Percentiles rank a stretch among this genome's conserved stretches.
Conservation (phyloP, 2,329 filamentous ascomycete species). For the Nemania bipapillata region DNA sequence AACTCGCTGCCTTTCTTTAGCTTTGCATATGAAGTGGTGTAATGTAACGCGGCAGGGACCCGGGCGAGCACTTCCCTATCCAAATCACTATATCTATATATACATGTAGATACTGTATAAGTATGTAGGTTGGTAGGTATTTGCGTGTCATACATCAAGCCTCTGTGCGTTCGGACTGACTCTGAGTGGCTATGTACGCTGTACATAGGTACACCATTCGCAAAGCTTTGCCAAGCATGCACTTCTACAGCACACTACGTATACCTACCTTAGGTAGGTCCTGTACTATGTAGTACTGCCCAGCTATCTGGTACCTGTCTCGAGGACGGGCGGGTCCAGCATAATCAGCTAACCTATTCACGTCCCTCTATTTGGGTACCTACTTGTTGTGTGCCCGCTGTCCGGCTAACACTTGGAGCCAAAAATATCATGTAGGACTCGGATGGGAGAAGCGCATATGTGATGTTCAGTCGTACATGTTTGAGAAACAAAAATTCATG, state of each 20-base stretch:
- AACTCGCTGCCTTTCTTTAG: slow-evolving; percentile 26
- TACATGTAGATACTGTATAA: background rate
- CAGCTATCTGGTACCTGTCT: background rate
- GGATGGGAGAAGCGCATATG: slow-evolving; percentile 33
- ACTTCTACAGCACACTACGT: background rate
- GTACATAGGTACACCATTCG: slow-evolving; percentile 15
- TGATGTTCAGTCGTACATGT: slow-evolving; percentile 33
- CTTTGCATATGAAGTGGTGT: slow-evolving; percentile 23
- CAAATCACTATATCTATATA: too few species aligned
- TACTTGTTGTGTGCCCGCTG: slow-evolving; percentile 3
- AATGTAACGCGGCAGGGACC: slow-evolving; percentile 22
- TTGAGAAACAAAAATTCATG: slow-evolving; percentile 24
- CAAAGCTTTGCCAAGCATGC: slow-evolving; percentile 8
- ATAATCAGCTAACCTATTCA: background rate
- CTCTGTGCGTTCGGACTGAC: slow-evolving; percentile 16
- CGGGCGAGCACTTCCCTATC: slow-evolving; percentile 9
- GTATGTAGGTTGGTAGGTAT: too few species aligned
- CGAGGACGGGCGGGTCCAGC: background rate
- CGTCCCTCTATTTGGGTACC: slow-evolving; percentile 6
- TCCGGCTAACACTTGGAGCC: slow-evolving; percentile 17
- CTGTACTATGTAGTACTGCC: background rate
- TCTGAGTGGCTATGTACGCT: slow-evolving; percentile 7
- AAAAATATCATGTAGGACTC: slow-evolving; percentile 35
- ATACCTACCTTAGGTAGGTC: background rate
- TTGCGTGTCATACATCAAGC: slow-evolving; percentile 30